phyloP scores from a whole-genome alignment of 2,329 filamentous ascomycete species.

The Endoconidiophora polonica region DNA sequence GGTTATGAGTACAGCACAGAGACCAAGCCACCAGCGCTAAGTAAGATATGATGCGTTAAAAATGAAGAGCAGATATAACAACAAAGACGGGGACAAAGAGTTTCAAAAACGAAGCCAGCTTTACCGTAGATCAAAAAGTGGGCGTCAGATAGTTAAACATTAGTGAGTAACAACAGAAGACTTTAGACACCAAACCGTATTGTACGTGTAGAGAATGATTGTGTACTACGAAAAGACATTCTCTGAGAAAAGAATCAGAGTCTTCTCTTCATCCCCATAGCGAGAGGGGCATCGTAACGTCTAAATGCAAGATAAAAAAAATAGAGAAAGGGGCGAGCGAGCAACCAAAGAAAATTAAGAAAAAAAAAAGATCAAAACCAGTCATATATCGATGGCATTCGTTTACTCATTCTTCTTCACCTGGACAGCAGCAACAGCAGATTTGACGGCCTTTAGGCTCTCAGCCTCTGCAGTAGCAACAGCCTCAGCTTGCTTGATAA shows the following conservation, averaged over 20 bases:
- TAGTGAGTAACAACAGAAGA: too few relatives aligned
- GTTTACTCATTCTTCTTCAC: slow-evolving; percentile 17
- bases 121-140: neutral
- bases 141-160: neutral
- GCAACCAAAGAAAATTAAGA: slow-evolving; percentile 2
- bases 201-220: too few relatives aligned
- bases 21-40: too few relatives aligned
- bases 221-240: neutral
- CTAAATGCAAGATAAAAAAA: slow-evolving; percentile 12
- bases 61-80: neutral
- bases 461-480: slow-evolving; percentile 10
- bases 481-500: slow-evolving; percentile 34
- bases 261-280: neutral
- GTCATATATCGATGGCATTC: neutral
- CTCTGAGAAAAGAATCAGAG: slow-evolving; percentile 4
- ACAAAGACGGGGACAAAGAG: neutral
- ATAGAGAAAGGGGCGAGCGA: slow-evolving; percentile 1
- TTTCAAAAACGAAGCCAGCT: neutral
- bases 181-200: too few relatives aligned
- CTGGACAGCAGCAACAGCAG: slow-evolving; percentile 16
- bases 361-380: neutral
- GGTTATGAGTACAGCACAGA: neutral
- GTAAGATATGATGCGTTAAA: neutral
- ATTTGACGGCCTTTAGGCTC: slow-evolving; percentile 8
- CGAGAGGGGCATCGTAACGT: slow-evolving; percentile 12